Evolutionary conservation across 1,284 basidiomycete genomes (phyloP), one percentile per base, ranked within the genome.

Genomic region (Filobasidium uniguttulatum): DNA sequence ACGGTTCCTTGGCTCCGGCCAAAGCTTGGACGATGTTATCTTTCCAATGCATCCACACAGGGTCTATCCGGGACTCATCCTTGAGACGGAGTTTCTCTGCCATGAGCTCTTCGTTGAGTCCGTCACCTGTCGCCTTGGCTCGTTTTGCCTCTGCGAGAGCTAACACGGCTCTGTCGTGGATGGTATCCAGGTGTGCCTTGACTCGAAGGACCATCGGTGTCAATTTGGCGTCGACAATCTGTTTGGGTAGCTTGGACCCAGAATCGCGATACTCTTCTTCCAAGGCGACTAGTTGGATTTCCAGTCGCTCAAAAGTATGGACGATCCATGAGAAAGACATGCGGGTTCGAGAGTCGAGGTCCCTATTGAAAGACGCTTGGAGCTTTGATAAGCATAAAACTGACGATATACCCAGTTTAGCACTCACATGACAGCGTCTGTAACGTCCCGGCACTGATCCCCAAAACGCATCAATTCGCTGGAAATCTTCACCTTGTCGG

Each of bases 251-350:
- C 31, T n/a, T n/a, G n/a, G n/a, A n/a, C n/a, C n/a, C n/a, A n/a
- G 41, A 36, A 25, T 35, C 19, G 46, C 28, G 5, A 49, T 37
- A 30, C 46, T 22, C 1, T 38, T 34, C 6, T 6, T 50, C 44
- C 15, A 38, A 35, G n/a, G 48, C 38, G 12, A 46, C 10, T 3
- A 54, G 29, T 2, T 48, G 35, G n/a, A 45, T 41, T 30, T 46
- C 36, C 1, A 55, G 46, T 28, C 54, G 50, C 12, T 55, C 54
- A 22, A 55, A 55, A 28, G 52, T 50, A 28, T 48, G 36, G 23
- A 44, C 41, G 2, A 51, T 47, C 54, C 54, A 55, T 5, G 46
- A 35, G 31, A 55, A 55, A 14, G 50, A 43, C 20, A 48, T 55
- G 43, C 48, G 41, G 23, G 37, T 49, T 17, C 48, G 46, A 9